Evolutionary conservation across 345 rosid genomes (phyloP).

Genomic region (Gossypium raimondii): DNA sequence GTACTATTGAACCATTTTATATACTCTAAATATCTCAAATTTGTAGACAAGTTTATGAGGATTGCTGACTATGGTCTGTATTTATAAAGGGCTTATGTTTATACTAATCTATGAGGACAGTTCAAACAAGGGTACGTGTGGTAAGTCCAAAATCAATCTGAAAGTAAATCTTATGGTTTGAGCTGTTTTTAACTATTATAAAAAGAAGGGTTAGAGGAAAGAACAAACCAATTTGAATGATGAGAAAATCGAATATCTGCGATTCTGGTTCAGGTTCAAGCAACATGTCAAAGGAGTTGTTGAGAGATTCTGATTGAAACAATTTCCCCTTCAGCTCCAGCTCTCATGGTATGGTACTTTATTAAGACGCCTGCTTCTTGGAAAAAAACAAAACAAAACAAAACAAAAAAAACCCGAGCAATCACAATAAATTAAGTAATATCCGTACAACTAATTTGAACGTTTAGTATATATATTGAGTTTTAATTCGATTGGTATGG

Average conservation of each 20-base stretch:
- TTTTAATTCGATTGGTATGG: too few relatives aligned
- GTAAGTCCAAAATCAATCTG: not conserved
- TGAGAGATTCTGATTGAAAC: conserved; percentile 1
- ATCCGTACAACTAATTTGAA: too few relatives aligned
- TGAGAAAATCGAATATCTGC: not conserved
- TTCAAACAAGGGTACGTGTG: not conserved
- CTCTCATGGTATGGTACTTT: conserved; percentile 4
- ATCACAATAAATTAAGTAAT: too few relatives aligned
- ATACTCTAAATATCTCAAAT: not conserved
- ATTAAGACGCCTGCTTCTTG: not conserved
- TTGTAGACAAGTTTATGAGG: not conserved
- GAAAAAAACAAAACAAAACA: not conserved
- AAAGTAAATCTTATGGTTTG: not conserved
- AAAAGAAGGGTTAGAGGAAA: not conserved
- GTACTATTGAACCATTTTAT: not conserved
- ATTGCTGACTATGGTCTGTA: not conserved
- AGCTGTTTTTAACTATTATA: not conserved
- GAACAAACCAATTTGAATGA: not conserved
- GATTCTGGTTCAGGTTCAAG: not conserved
- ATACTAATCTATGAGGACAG: not conserved
- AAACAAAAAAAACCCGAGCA: too few relatives aligned
- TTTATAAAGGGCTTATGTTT: not conserved
- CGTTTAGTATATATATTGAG: too few relatives aligned
- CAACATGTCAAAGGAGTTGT: not conserved
- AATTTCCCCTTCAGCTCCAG: not conserved